Evolutionary conservation across 1,284 basidiomycete species (phyloP).

Genomic region (Hemileia vastatrix): DNA sequence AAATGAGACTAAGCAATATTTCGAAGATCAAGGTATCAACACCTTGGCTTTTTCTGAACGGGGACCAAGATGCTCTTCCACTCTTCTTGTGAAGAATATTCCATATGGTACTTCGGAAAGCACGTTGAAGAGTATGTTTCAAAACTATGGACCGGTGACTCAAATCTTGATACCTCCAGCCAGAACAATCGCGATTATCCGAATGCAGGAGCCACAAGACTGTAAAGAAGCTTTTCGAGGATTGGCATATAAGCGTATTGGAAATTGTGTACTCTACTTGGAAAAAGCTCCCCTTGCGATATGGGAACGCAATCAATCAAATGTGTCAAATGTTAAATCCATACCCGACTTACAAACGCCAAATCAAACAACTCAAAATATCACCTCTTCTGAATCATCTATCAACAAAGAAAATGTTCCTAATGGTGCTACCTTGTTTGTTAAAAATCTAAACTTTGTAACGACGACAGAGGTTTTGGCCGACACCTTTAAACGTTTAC

Average conservation of each 20-base stretch:
- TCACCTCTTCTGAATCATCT: neutral
- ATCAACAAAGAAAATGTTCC: conserved; percentile 49
- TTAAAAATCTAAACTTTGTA: conserved; percentile 86
- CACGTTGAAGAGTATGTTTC: conserved; percentile 69
- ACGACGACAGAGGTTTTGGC: conserved; percentile 69
- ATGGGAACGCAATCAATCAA: conserved; percentile 45
- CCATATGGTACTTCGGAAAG: conserved; percentile 74
- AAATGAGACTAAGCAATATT: conserved; percentile 76
- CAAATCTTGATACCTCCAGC: conserved; percentile 79
- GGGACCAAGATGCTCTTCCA: conserved; percentile 61
- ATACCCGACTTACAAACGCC: neutral
- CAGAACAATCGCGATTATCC: conserved; percentile 87
- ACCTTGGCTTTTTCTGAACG: conserved; percentile 30
- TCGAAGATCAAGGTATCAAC: conserved; percentile 55
- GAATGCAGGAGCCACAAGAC: conserved; percentile 64
- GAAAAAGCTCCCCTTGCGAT: conserved; percentile 82
- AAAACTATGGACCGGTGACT: conserved; percentile 62
- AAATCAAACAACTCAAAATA: too few species aligned
- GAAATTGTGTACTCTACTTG: conserved; percentile 80
- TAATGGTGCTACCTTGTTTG: conserved; percentile 73
- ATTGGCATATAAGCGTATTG: conserved; percentile 76
- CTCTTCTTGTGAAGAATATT: conserved; percentile 91
- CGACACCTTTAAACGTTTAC: conserved; percentile 63
- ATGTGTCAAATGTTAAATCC: neutral
- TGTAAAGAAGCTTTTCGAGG: conserved; percentile 67